A percentile compares a stretch with the other conserved stretches of the same genome.
phyloP scores from a whole-genome alignment of 1,284 basidiomycete species.

The Austropuccinia psidii region DNA sequence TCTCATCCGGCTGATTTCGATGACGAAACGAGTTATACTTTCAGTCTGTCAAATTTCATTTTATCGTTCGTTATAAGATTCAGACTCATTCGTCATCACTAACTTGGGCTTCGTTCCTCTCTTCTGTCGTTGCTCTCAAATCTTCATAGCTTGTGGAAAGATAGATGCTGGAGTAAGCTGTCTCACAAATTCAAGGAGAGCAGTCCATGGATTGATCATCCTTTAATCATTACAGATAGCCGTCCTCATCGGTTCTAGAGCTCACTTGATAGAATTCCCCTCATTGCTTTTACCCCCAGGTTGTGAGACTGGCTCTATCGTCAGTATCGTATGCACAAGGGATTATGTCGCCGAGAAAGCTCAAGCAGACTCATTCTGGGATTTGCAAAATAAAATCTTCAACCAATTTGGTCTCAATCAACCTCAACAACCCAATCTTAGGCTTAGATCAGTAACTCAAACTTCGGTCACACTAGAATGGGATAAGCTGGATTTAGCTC shows the following conservation, averaged over 20 bases:
- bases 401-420: conserved; percentile 61
- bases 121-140: background rate
- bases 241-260: conserved; percentile 77
- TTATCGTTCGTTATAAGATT: background rate
- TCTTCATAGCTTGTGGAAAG: conserved; percentile 32
- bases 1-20: conserved; percentile 35
- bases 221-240: conserved; percentile 22
- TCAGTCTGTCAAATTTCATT: conserved; percentile 20
- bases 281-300: conserved; percentile 83
- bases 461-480: conserved; percentile 86
- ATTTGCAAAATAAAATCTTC: conserved; percentile 69
- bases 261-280: conserved; percentile 90
- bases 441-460: conserved; percentile 88
- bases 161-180: conserved; percentile 35
- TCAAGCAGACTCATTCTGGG: conserved; percentile 69
- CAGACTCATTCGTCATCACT: background rate
- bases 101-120: background rate
- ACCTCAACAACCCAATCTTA: conserved; percentile 60
- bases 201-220: background rate
- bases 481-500: conserved; percentile 74
- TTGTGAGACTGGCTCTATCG: conserved; percentile 83
- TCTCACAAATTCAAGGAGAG: background rate
- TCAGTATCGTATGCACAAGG: conserved; percentile 83
- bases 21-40: conserved; percentile 36
- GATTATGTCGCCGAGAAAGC: conserved; percentile 72